phyloP scores from a whole-genome alignment of 1,284 basidiomycete species.

The Irpex sp. region DNA sequence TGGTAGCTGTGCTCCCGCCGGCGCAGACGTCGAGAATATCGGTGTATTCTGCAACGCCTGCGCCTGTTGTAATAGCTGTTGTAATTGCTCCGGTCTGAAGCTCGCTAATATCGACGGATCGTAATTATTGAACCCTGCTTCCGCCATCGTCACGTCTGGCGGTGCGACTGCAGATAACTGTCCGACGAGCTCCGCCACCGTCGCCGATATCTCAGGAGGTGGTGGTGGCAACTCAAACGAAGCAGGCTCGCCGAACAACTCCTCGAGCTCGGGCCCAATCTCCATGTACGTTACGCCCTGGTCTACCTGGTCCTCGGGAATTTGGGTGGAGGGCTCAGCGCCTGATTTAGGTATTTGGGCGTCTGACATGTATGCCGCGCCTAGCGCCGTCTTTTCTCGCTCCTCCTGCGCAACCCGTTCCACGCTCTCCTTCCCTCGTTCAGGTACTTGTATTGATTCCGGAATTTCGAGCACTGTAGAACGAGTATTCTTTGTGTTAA shows the following conservation, averaged over 20 bases:
- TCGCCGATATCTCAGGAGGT: conserved; percentile 35
- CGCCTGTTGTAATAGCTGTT: conserved; percentile 59
- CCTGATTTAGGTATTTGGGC: conserved; percentile 73
- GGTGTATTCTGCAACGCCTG: conserved; percentile 25
- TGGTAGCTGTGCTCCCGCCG: background rate
- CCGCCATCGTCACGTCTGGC: conserved; percentile 18
- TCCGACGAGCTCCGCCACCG: conserved; percentile 66
- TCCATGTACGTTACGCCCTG: conserved; percentile 60
- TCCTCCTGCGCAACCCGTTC: conserved; percentile 68
- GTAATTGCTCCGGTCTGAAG: conserved; percentile 57
- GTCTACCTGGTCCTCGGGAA: conserved; percentile 68
- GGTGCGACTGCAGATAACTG: conserved; percentile 47
- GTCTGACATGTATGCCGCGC: conserved; percentile 65
- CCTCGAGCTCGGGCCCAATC: conserved; percentile 63
- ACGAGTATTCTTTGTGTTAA: conserved; percentile 19
- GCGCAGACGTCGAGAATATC: conserved; percentile 8
- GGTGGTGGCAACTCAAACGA: conserved; percentile 29
- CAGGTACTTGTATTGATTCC: conserved; percentile 43
- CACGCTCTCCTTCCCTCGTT: conserved; percentile 60
- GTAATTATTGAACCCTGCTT: conserved; percentile 13
- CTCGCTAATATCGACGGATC: conserved; percentile 29
- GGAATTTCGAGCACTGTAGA: conserved; percentile 60
- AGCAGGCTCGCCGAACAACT: conserved; percentile 45
- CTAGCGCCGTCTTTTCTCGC: conserved; percentile 72
- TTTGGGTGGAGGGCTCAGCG: conserved; percentile 57